Evolutionary conservation across 495 filamentous ascomycete species (phyloP).

Genomic region (Tuber calosporum): DNA sequence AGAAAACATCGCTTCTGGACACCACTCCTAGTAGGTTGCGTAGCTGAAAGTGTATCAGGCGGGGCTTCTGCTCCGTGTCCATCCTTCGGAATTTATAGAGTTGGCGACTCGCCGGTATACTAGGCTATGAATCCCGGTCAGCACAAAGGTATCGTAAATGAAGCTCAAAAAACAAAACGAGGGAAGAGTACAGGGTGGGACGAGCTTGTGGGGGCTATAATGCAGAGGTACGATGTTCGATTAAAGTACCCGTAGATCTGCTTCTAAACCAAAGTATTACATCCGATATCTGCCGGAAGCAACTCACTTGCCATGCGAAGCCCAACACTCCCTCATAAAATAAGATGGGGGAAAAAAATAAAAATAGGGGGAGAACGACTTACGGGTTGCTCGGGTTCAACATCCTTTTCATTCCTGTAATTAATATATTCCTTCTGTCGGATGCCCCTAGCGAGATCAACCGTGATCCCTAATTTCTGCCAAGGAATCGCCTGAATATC

Average conservation of each 20-base stretch:
- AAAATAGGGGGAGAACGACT: constrained; percentile 12
- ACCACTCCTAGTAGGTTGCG: constrained; percentile 71
- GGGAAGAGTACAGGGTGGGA: constrained; percentile 12
- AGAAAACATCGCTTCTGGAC: constrained; percentile 69
- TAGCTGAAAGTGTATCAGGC: constrained; percentile 78
- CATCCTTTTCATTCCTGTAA: constrained; percentile 48
- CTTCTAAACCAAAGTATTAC: constrained; percentile 1
- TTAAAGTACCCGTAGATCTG: constrained; percentile 42
- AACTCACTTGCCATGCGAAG: constrained; percentile 2
- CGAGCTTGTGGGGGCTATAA: constrained; percentile 2
- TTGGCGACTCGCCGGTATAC: constrained; percentile 46
- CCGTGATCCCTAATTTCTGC: constrained; percentile 56
- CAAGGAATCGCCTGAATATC: constrained; percentile 76
- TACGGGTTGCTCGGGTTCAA: constrained; percentile 23
- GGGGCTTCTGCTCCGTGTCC: constrained; percentile 57
- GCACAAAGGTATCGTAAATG: neutral
- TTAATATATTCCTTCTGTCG: constrained; percentile 55
- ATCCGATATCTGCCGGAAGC: constrained; percentile 7
- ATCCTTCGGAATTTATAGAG: constrained; percentile 68
- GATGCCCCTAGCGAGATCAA: constrained; percentile 53
- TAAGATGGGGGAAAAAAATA: neutral
- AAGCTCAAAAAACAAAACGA: neutral
- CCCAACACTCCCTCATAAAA: constrained; percentile 3
- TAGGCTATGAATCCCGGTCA: constrained; percentile 39
- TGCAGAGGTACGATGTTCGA: constrained; percentile 39